phyloP scores from a whole-genome alignment of 2,329 filamentous ascomycete species.

The Arthrobotrys pseudoclavata region DNA sequence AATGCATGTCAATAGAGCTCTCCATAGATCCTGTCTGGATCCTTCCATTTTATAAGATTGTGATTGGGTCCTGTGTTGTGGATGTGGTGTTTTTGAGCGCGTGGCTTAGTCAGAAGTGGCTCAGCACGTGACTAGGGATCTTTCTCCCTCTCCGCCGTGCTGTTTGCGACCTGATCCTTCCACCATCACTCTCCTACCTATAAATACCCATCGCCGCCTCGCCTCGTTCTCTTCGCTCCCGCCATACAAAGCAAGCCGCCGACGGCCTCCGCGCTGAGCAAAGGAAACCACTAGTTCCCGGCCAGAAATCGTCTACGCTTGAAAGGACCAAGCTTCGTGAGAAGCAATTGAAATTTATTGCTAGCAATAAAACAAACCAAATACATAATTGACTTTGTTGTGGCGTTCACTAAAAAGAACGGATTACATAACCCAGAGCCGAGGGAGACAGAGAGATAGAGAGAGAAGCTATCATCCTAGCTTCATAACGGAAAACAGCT shows the following conservation, averaged over 20 bases:
- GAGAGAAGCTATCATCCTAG: slow-evolving; percentile 4
- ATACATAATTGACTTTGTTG: slow-evolving; percentile 18
- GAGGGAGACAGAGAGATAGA: slow-evolving; percentile 9
- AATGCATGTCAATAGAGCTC: too few relatives aligned
- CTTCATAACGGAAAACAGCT: background rate
- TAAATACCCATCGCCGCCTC: slow-evolving; percentile 60
- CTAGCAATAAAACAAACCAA: slow-evolving; percentile 7
- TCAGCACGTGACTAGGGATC: slow-evolving; percentile 40
- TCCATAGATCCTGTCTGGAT: background rate
- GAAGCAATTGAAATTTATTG: slow-evolving; percentile 22
- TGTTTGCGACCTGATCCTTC: slow-evolving; percentile 60
- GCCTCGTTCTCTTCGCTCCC: slow-evolving; percentile 34
- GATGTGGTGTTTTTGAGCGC: background rate
- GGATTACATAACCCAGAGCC: slow-evolving; percentile 19
- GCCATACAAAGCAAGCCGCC: slow-evolving; percentile 18
- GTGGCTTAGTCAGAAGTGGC: slow-evolving; percentile 25
- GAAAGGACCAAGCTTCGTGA: slow-evolving; percentile 9
- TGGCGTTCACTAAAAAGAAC: background rate
- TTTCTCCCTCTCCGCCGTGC: slow-evolving; percentile 7
- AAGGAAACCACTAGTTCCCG: slow-evolving; percentile 14
- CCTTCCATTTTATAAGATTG: background rate
- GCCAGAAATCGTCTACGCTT: slow-evolving; percentile 30
- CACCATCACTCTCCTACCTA: slow-evolving; percentile 53
- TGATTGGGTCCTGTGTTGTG: slow-evolving; percentile 1
- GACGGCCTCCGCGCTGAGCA: slow-evolving; percentile 26